Evolutionary conservation across 805 yeast genomes (phyloP), one percentile per base, ranked within the genome.

Genomic region (Wickerhamomyces subpelliculosus): DNA sequence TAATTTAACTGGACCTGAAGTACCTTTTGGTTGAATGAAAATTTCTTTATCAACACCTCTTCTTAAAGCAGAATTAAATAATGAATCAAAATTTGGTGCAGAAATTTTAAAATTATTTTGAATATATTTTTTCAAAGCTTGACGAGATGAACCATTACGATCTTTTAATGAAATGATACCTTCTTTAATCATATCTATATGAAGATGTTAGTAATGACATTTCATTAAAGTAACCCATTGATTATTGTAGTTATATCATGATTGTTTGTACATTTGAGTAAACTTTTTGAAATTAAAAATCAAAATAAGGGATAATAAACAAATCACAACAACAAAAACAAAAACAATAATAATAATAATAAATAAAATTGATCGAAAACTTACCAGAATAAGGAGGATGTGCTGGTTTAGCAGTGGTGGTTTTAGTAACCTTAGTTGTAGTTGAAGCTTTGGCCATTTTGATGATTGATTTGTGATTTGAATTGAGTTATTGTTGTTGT

Each of bases 1-100:
- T 55, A 82, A 60, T 63, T 85, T 84, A 47, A 85, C 75, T 34
- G 95, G 85, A 35, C 95, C 95, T 11, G 94, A 79, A 16, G 95
- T 81, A 34, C 95, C 95, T 66, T 86, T 85, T 58, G 95, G 95
- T 65, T 84, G 95, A 33, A 72, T 58, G 48, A 86, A 84, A 37
- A 75, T 82, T 34, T 84, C 90, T n/a, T 76, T 58, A 44, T 73
- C 77, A 43, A 87, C 90, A 48, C 94, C 95, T 59, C 77, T 80
- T 67, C 81, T 80, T 54, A 86, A 68, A 20, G 95, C 93, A 35
- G 71, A 49, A 47, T 86, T 86, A 70, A 87, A 83, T 54, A 78
- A 74, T 35, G 79, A 62, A 58, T 85, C 95, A 55, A 86, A 86
- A 59, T 70, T 80, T 37, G 72, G 39, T n/a, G 83, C 68, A 34